Percentiles rank a stretch among this genome's conserved stretches.
These are phyloP conservation scores for Alternaria sp. DNA, from an alignment of 2,329 filamentous ascomycete genomes.

Conservation along the genomic window DNA sequence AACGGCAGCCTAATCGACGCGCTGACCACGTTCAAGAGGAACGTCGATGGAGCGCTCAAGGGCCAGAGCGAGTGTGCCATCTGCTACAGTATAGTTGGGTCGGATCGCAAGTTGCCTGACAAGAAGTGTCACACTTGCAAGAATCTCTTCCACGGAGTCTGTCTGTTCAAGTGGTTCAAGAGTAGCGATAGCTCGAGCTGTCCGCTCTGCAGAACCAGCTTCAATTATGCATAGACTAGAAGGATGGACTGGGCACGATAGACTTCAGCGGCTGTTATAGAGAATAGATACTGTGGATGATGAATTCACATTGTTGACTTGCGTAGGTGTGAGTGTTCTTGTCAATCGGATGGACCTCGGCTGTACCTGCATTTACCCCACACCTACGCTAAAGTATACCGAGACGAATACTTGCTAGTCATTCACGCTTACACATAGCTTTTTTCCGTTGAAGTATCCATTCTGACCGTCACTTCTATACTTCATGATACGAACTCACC, in stretches of 20 bases:
- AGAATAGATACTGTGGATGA: not conserved
- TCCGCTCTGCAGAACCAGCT: slow-evolving; percentile 90
- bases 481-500: not conserved
- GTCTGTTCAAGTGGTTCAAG: slow-evolving; percentile 97
- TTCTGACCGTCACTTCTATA: not conserved
- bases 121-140: slow-evolving; percentile 93
- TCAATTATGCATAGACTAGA: slow-evolving; percentile 64
- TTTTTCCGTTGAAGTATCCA: not conserved
- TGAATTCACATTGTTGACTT: not conserved
- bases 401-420: slow-evolving; percentile 2
- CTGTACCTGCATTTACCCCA: slow-evolving; percentile 15
- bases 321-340: not conserved
- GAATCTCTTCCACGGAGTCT: slow-evolving; percentile 89
- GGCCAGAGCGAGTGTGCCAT: slow-evolving; percentile 96
- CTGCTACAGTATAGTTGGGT: slow-evolving; percentile 93
- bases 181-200: slow-evolving; percentile 91
- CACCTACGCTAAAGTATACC: slow-evolving; percentile 7
- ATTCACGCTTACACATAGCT: not conserved
- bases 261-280: not conserved
- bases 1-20: slow-evolving; percentile 91
- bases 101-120: slow-evolving; percentile 87
- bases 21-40: slow-evolving; percentile 82
- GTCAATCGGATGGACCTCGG: slow-evolving; percentile 6
- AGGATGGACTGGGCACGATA: not conserved
- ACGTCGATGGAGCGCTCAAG: slow-evolving; percentile 87